Percentiles rank a stretch among this genome's conserved stretches.
Conservation (phyloP, 2,329 filamentous ascomycete genomes). For the Colletotrichum lindemuthianum region DNA sequence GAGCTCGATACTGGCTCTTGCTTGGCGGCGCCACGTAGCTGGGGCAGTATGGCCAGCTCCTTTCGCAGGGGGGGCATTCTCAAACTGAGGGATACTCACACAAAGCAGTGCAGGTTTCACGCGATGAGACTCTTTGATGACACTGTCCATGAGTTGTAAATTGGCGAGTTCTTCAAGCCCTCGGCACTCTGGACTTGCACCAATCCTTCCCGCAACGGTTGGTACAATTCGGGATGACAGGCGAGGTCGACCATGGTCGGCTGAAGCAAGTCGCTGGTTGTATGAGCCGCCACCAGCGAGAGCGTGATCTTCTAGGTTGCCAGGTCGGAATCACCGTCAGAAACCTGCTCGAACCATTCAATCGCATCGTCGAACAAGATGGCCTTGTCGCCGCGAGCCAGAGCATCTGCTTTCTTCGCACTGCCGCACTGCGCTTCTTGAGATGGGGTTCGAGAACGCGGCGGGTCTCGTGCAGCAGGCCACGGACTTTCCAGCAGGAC, state of each 20-base stretch:
- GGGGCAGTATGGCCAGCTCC: too few species aligned
- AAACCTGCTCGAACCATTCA: constrained; percentile 60
- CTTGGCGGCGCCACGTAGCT: background rate
- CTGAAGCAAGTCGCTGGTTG: constrained; percentile 48
- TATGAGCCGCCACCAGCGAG: constrained; percentile 65
- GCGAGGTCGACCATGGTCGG: constrained; percentile 52
- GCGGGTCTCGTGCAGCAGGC: too few species aligned
- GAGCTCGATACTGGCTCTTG: background rate
- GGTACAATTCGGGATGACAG: constrained; percentile 49
- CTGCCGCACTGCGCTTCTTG: too few species aligned
- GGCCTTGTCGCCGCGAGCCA: constrained; percentile 16
- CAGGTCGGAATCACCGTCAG: constrained; percentile 57
- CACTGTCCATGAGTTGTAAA: constrained; percentile 52
- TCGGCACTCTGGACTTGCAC: constrained; percentile 45
- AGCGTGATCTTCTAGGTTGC: constrained; percentile 80
- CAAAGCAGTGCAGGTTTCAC: background rate
- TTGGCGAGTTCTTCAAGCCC: constrained; percentile 50
- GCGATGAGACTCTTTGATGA: constrained; percentile 51
- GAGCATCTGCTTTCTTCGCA: too few species aligned
- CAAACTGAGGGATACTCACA: too few species aligned
- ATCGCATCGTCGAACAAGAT: constrained; percentile 48
- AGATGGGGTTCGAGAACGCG: too few species aligned
- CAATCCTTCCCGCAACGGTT: constrained; percentile 55
- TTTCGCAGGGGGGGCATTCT: too few species aligned
- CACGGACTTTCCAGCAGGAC: constrained; percentile 46